A percentile compares a stretch with the other conserved stretches of the same genome.
Evolutionary conservation across 1,284 basidiomycete species (phyloP).

Genomic region (Trichosporon coremiiforme): DNA sequence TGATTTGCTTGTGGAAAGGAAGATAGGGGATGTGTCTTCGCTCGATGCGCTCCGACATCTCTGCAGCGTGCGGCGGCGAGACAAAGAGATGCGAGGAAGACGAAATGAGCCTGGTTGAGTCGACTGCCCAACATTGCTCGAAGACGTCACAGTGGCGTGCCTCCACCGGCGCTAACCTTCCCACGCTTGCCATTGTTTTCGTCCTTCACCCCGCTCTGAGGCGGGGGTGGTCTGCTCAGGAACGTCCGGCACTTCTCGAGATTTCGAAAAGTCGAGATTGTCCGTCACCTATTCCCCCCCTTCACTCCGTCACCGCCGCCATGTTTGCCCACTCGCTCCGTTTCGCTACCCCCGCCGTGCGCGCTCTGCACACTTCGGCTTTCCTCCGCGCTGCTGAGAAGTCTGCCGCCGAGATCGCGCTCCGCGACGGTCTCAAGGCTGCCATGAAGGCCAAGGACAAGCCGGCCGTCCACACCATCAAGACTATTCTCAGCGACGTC

Average conservation of each 20-base stretch:
- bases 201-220: not conserved
- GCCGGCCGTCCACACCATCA: conserved; percentile 43
- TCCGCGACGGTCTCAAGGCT: conserved; percentile 51
- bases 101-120: conserved; percentile 13
- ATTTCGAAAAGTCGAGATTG: conserved; percentile 10
- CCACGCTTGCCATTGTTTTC: conserved; percentile 7
- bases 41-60: conserved; percentile 18
- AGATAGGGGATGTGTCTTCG: conserved; percentile 56
- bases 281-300: not conserved
- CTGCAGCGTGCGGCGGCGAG: not conserved
- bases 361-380: conserved; percentile 34
- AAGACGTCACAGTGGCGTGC: not conserved
- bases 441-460: conserved; percentile 54
- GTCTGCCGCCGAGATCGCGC: conserved; percentile 36
- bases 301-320: not conserved
- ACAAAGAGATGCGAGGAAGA: not conserved
- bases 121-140: not conserved
- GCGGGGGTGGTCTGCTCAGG: not conserved
- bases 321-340: conserved; percentile 34
- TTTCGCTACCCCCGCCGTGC: not conserved
- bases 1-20: conserved; percentile 57
- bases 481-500: conserved; percentile 51
- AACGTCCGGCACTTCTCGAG: conserved; percentile 19
- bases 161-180: not conserved
- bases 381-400: conserved; percentile 25